Conservation (phyloP, 495 filamentous ascomycete species). For the Sabuloglossum arenarium region DNA sequence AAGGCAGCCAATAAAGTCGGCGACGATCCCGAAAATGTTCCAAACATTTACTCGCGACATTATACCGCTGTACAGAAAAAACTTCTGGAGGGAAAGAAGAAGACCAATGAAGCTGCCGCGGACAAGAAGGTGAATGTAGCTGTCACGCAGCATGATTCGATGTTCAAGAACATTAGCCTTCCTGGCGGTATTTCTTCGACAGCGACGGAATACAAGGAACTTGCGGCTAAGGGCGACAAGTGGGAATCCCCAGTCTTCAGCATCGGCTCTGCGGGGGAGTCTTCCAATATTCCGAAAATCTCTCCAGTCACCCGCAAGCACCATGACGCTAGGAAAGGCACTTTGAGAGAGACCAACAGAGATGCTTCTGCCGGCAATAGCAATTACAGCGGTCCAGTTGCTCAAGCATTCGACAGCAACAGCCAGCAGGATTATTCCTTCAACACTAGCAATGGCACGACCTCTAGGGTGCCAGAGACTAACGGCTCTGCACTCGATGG, state of each 20-base stretch:
- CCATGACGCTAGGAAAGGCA: constrained; percentile 23
- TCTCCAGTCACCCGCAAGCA: constrained; percentile 46
- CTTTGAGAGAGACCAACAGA: constrained; percentile 19
- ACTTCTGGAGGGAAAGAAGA: constrained; percentile 48
- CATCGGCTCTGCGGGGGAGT: constrained; percentile 58
- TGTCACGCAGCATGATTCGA: constrained; percentile 71
- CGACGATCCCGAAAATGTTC: constrained; percentile 51
- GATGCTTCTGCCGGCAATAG: constrained; percentile 8
- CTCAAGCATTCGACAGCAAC: constrained; percentile 26
- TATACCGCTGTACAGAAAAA: constrained; percentile 51
- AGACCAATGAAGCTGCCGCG: constrained; percentile 34
- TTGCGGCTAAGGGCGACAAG: constrained; percentile 70
- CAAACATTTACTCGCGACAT: constrained; percentile 79
- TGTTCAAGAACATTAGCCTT: constrained; percentile 73
- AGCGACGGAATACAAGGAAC: constrained; percentile 82
- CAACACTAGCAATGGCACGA: constrained; percentile 2
- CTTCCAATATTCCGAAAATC: constrained; percentile 44
- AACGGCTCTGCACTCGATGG: constrained; percentile 28
- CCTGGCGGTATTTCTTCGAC: constrained; percentile 85
- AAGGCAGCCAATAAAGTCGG: constrained; percentile 43
- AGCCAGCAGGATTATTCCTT: constrained; percentile 8
- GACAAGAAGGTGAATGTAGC: constrained; percentile 77
- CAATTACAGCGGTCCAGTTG: constrained; percentile 31
- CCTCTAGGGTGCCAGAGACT: constrained; percentile 22
- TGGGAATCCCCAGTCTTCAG: constrained; percentile 93